Conservation (phyloP, 2,329 filamentous ascomycete species). For the Fusarium sp. region DNA sequence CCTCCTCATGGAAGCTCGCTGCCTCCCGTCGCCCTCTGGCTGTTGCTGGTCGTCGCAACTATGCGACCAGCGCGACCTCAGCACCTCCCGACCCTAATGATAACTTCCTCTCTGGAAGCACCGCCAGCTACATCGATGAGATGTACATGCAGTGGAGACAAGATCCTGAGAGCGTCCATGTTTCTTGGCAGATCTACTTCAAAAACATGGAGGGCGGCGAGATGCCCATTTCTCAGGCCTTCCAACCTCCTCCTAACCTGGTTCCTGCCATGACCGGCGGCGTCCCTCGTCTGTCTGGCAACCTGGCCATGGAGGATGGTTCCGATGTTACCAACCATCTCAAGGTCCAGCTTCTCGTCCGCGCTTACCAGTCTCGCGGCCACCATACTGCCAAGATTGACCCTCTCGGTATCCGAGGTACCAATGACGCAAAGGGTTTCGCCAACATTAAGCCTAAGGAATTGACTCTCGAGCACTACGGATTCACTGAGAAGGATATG, state of each 20-base stretch:
- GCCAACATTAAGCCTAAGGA: slow-evolving; percentile 92
- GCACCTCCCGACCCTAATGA: slow-evolving; percentile 83
- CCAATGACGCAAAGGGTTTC: slow-evolving; percentile 72
- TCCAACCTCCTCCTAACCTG: slow-evolving; percentile 93
- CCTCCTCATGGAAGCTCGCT: slow-evolving; percentile 59
- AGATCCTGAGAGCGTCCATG: slow-evolving; percentile 91
- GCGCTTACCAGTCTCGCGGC: slow-evolving; percentile 96
- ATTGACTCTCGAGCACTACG: slow-evolving; percentile 91
- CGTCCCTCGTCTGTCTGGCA: slow-evolving; percentile 78
- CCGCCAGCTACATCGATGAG: slow-evolving; percentile 98
- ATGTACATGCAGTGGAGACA: slow-evolving; percentile 99
- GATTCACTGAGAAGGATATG: slow-evolving; percentile 93
- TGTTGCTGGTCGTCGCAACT: slow-evolving; percentile 62
- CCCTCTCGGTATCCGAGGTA: slow-evolving; percentile 89
- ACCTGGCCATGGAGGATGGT: slow-evolving; percentile 74
- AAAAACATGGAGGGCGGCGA: slow-evolving; percentile 98
- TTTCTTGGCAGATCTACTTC: slow-evolving; percentile 99
- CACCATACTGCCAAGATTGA: slow-evolving; percentile 99
- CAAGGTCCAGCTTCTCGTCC: slow-evolving; percentile 96
- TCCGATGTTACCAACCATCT: slow-evolving; percentile 94
- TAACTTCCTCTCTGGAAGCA: slow-evolving; percentile 95
- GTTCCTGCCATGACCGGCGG: slow-evolving; percentile 85
- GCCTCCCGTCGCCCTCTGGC: slow-evolving; percentile 63
- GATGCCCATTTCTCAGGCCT: slow-evolving; percentile 97
- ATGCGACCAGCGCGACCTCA: slow-evolving; percentile 65